Evolutionary conservation across 202 grass and related monocot species (phyloP).

Genomic region (Setaria viridis): DNA sequence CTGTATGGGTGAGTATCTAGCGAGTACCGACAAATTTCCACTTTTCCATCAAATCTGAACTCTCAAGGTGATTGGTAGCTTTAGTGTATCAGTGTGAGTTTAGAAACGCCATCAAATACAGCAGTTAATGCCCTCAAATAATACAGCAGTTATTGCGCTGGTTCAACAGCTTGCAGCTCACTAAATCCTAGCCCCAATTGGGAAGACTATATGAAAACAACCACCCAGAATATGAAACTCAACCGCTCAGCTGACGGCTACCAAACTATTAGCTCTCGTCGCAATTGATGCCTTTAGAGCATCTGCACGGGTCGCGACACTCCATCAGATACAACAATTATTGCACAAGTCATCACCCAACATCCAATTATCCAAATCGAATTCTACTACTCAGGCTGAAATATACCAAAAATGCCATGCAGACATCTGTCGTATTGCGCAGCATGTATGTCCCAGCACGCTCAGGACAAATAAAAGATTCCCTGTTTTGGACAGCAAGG

Average conservation of each 20-base stretch:
- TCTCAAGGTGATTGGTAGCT: background rate
- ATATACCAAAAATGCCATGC: constrained; percentile 9
- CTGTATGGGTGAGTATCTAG: background rate
- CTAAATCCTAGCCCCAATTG: background rate
- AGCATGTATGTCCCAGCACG: background rate
- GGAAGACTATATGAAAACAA: constrained; percentile 11
- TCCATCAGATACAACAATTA: constrained; percentile 22
- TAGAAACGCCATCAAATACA: background rate
- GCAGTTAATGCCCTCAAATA: constrained; percentile 7
- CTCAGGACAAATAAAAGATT: constrained; percentile 14
- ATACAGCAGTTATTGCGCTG: constrained; percentile 17
- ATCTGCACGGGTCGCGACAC: constrained; percentile 5
- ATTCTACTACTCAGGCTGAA: background rate
- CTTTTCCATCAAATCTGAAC: background rate
- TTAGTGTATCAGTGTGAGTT: background rate
- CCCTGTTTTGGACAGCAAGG: background rate
- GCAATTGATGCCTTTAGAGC: background rate
- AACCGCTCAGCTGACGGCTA: constrained; percentile 6
- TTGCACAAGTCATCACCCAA: background rate
- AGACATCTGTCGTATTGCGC: background rate
- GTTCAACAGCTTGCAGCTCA: constrained; percentile 9
- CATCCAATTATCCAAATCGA: constrained; percentile 14
- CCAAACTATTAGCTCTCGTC: background rate
- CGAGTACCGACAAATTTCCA: background rate
- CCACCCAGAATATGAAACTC: background rate